Evolutionary conservation across 2,329 filamentous ascomycete genomes (phyloP).

Genomic region (Polytolypa hystricis): DNA sequence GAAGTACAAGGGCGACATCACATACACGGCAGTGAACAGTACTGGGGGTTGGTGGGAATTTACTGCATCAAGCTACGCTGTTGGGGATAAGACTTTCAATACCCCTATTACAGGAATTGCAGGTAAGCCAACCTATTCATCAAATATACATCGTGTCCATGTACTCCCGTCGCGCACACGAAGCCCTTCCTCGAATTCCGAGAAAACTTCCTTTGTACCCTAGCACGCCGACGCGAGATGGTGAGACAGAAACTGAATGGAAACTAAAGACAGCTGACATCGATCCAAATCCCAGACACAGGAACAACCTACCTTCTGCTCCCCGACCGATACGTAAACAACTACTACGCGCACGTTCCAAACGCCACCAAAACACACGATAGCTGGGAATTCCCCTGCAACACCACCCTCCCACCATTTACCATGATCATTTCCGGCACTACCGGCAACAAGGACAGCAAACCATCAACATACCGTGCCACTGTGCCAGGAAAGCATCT

Average conservation of each 20-base stretch:
- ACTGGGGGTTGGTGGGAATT: slow-evolving; percentile 60
- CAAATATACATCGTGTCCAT: too few species aligned
- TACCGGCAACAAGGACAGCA: too few species aligned
- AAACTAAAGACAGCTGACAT: too few species aligned
- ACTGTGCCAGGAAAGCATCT: slow-evolving; percentile 46
- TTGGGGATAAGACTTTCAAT: slow-evolving; percentile 30
- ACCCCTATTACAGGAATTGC: slow-evolving; percentile 10
- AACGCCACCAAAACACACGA: slow-evolving; percentile 38
- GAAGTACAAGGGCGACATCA: slow-evolving; percentile 52
- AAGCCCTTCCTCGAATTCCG: too few species aligned
- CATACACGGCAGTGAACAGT: slow-evolving; percentile 51
- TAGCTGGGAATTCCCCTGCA: slow-evolving; percentile 49
- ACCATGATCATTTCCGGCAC: slow-evolving; percentile 44
- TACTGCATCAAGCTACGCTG: slow-evolving; percentile 43
- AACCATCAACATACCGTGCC: too few species aligned
- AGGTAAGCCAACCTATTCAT: slow-evolving; percentile 6
- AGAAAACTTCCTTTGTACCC: too few species aligned
- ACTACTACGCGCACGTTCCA: slow-evolving; percentile 49
- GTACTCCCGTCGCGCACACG: too few species aligned
- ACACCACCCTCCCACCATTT: slow-evolving; percentile 42
- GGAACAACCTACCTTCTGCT: slow-evolving; percentile 57
- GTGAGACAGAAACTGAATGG: too few species aligned
- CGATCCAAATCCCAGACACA: slow-evolving; percentile 51
- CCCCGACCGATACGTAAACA: slow-evolving; percentile 41
- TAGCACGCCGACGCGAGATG: too few species aligned